Base-by-base conservation (phyloP, 2,329 filamentous ascomycete genomes). In the Aspergillus alliaceus region DNA sequence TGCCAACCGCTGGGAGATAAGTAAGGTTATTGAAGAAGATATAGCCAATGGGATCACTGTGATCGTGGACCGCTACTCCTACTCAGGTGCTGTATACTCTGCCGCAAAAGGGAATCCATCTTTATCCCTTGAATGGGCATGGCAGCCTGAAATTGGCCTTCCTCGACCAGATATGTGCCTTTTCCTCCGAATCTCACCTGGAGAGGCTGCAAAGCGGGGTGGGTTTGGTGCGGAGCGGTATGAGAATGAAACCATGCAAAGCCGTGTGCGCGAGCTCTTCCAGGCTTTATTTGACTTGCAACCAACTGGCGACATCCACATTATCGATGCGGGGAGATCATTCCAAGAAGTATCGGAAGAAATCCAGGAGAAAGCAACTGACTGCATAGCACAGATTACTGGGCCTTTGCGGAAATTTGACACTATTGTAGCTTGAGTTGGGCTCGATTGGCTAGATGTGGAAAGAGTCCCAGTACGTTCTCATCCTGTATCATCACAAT, bases 1-100 rank as follows among this genome's bases (percentile, higher is more conserved):
- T 58, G 91, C 93, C 9, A 97, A 97, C 72, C 84, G 93, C 48
- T 96, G 93, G 93, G 93, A 96, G 70, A 73, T 79, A 39, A 75
- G 77, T 14, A 69, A 69, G 27, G 67, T 67, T 42, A 80, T 81
- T 34, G 67, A 74, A 32, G 59, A 71, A 35, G 73, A 79, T 53
- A 79, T 97, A 6, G 76, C 79, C 1, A 73, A 79, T 1, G 93
- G 93, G 8, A 87, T 82, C 20, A 95, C 86, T 0, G 82, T 99
- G 31, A 80, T 99, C 37, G 87, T 93, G 64, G 95, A 99, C 75
- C 87, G 95, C 48, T 99, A 98, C 78, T 96, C 96, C 72, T 93
- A 96, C 79, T 95, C 90, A 20, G 95, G 95, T 53, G 90, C 93
- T 56, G 91, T 97, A 50, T 99, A 98, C 78, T 91, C 88, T 24